Percentiles rank a stretch among this genome's conserved stretches.
phyloP scores from a whole-genome alignment of 2,329 filamentous ascomycete species.

The Periglandula ipomoeae region DNA sequence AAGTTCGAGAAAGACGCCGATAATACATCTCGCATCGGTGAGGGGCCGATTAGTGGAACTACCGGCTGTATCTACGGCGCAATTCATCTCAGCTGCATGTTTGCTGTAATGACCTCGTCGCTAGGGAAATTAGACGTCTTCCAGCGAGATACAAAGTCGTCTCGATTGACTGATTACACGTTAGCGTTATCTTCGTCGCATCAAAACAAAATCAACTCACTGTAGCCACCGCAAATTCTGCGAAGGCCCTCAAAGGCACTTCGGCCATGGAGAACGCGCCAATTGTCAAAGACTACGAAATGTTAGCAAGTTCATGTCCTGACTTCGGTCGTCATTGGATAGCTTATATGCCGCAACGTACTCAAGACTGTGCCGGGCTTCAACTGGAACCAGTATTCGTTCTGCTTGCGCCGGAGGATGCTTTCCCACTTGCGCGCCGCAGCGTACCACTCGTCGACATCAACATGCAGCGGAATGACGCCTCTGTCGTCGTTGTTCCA shows the following conservation, averaged over 20 bases:
- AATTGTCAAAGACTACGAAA: conserved; percentile 79
- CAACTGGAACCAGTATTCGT: conserved; percentile 74
- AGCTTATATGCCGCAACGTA: conserved; percentile 40
- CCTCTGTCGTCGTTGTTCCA: conserved; percentile 94
- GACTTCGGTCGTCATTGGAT: not conserved
- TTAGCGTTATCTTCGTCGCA: too few species aligned
- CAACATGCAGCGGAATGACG: conserved; percentile 46
- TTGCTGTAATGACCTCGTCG: conserved; percentile 32
- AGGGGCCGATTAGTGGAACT: too few species aligned
- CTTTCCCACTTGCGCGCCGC: conserved; percentile 68
- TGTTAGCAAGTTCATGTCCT: not conserved
- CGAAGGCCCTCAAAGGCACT: conserved; percentile 74
- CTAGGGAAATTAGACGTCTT: conserved; percentile 57
- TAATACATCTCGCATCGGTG: too few species aligned
- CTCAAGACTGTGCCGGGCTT: conserved; percentile 68
- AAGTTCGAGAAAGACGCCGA: too few species aligned
- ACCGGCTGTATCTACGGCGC: not conserved
- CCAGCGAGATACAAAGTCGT: conserved; percentile 73
- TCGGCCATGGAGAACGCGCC: conserved; percentile 84
- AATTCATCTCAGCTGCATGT: conserved; percentile 19
- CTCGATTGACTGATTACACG: conserved; percentile 56
- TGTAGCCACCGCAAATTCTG: conserved; percentile 85
- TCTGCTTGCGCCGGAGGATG: conserved; percentile 54
- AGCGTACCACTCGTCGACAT: conserved; percentile 61
- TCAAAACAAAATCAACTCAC: conserved; percentile 44